Percentiles rank a stretch among this genome's conserved stretches.
These are phyloP conservation scores for Coprinopsis cinerea DNA, from an alignment of 768 basidiomycete genomes.

Conservation along the genomic window DNA sequence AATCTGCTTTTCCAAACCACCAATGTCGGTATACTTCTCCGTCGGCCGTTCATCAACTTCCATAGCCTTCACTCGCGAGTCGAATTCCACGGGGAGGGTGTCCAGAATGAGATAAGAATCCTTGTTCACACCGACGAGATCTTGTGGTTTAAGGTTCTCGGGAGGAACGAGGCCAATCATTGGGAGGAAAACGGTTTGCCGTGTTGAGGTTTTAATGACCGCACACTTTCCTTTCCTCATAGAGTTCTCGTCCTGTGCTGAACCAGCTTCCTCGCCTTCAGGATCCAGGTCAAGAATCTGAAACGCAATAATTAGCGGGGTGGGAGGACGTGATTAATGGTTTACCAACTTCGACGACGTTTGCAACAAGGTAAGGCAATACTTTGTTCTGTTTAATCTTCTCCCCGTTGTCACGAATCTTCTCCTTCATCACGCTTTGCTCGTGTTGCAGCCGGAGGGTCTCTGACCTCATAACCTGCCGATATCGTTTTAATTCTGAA, in stretches of 20 bases:
- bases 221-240: conserved; percentile 97
- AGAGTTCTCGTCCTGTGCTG: conserved; percentile 92
- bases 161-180: conserved; percentile 96
- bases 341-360: conserved; percentile 92
- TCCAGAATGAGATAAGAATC: conserved; percentile 97
- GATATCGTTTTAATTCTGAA: neutral
- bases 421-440: conserved; percentile 95
- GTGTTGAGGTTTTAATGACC: conserved; percentile 97
- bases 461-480: conserved; percentile 94
- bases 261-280: conserved; percentile 90
- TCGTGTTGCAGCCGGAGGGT: conserved; percentile 89
- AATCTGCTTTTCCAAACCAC: conserved; percentile 98
- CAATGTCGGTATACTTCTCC: conserved; percentile 95
- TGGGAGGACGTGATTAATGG: neutral
- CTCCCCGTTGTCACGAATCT: conserved; percentile 95
- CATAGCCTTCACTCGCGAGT: conserved; percentile 99
- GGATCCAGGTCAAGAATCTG: conserved; percentile 94
- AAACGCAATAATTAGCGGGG: conserved; percentile 6
- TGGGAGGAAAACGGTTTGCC: conserved; percentile 97
- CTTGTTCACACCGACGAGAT: conserved; percentile 98
- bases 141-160: conserved; percentile 82
- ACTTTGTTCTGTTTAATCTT: conserved; percentile 99
- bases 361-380: conserved; percentile 93
- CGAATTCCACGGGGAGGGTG: conserved; percentile 93
- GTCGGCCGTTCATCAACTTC: conserved; percentile 98